Evolutionary conservation across 768 basidiomycete genomes (phyloP), one percentile per base, ranked within the genome.

Genomic region (Crepidotus variabilis): DNA sequence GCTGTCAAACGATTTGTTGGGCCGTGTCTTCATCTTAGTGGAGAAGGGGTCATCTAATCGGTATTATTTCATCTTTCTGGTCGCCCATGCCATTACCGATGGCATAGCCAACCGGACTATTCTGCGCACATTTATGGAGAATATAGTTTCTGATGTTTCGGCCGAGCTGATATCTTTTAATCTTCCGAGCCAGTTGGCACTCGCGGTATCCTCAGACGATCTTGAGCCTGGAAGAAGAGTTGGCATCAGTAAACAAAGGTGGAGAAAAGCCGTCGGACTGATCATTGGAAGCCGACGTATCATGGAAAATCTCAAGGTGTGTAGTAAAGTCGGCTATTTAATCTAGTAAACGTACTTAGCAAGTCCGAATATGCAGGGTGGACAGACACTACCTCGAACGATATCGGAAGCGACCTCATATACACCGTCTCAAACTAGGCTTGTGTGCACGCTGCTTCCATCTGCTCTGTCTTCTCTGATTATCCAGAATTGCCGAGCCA

Each of bases 71-170:
- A 51, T 82, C 22, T 61, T 80, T 20, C 63, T 75, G 39, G 65
- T 74, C 14, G 74, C 82, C 0, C 84, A 86, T 62, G 67, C 69
- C 49, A 77, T 85, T 45, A 73, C 78, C 0, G 84, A 86, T 61
- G 80, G 77, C 16, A 73, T 73, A 46, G 70, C 76, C 10, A 78
- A 74, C 56, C 56, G 61, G 8, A 75, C 74, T 1, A 58, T 84
- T 11, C 47, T 75, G 50, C 75, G 76, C 52, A 71, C 71, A 20
- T 78, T 85, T 52, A 60, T 84, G 48, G 72, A 82, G 28, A 66
- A 72, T 2, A 68, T 85, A 3, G 11, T 11, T 18, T 61, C 61
- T 48, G 48, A 52, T 1, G 21, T 50, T 9, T 57, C 64, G 2
- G 56, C 56, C 32, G 18, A 22, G 52, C 51, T 32, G 36, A 60